A percentile compares a stretch with the other conserved stretches of the same genome.
Conservation (phyloP, 495 filamentous ascomycete genomes). For the Cryomyces antarcticus region DNA sequence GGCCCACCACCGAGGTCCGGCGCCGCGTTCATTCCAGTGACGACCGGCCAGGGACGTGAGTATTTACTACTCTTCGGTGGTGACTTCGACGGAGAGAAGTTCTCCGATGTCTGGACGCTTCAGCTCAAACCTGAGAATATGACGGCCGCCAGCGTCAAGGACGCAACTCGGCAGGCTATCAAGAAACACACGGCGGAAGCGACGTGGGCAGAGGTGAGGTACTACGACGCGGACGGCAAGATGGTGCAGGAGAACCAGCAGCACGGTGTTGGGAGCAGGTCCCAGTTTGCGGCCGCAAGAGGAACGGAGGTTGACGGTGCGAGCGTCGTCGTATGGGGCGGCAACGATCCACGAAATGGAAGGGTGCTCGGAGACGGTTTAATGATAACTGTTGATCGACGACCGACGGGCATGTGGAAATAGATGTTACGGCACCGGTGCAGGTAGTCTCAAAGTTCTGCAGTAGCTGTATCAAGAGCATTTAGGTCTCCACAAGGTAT, state of each 20-base stretch:
- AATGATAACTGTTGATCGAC: slow-evolving; percentile 14
- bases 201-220: slow-evolving; percentile 28
- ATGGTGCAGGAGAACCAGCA: slow-evolving; percentile 8
- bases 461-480: too few relatives aligned
- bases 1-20: slow-evolving; percentile 5
- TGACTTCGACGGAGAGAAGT: slow-evolving; percentile 19
- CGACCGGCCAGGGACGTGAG: slow-evolving; percentile 17
- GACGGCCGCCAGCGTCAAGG: slow-evolving; percentile 29
- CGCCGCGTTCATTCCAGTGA: slow-evolving; percentile 9
- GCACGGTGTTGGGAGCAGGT: slow-evolving; percentile 7
- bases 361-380: slow-evolving; percentile 15
- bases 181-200: slow-evolving; percentile 15
- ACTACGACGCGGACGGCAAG: slow-evolving; percentile 9
- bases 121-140: slow-evolving; percentile 28
- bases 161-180: slow-evolving; percentile 16
- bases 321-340: slow-evolving; percentile 17
- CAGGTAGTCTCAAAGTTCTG: too few relatives aligned
- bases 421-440: too few relatives aligned
- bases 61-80: slow-evolving; percentile 16
- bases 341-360: slow-evolving; percentile 8
- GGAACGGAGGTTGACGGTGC: slow-evolving; percentile 18
- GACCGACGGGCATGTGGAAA: too few relatives aligned
- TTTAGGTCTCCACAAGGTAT: too few relatives aligned
- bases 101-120: slow-evolving; percentile 17
- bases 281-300: slow-evolving; percentile 10